Percentiles rank a stretch among this genome's conserved stretches.
Conservation (phyloP, 116 monocot genomes). For the Zostera marina region DNA sequence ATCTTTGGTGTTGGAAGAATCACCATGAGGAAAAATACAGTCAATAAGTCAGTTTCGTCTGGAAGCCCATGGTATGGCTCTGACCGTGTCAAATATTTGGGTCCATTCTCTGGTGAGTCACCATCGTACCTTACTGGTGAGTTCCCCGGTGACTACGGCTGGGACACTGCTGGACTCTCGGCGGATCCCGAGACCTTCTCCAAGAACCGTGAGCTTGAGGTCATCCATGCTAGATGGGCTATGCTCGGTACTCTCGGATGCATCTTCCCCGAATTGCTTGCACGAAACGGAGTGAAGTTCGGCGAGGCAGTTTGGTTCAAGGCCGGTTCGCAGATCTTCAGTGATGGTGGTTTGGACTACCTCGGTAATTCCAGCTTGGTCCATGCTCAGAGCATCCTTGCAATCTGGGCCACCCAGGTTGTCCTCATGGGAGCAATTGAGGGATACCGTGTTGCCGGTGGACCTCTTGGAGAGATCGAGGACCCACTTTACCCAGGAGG, state of each 20-base stretch:
- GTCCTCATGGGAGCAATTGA: slow-evolving; percentile 65
- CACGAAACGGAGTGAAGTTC: slow-evolving; percentile 62
- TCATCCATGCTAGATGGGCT: too few species aligned
- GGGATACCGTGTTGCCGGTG: slow-evolving; percentile 53
- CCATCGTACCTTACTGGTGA: too few species aligned
- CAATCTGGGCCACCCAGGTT: slow-evolving; percentile 54
- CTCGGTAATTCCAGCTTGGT: too few species aligned
- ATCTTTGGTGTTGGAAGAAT: slow-evolving; percentile 2
- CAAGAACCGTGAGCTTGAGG: too few species aligned
- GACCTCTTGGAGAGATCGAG: slow-evolving; percentile 41
- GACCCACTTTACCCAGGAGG: too few species aligned
- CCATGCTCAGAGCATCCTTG: slow-evolving; percentile 66
- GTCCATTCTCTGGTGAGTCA: slow-evolving; percentile 62
- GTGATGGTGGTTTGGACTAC: too few species aligned
- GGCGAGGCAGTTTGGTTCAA: slow-evolving; percentile 72
- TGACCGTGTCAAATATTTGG: slow-evolving; percentile 62
- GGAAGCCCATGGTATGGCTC: too few species aligned
- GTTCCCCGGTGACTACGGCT: slow-evolving; percentile 56
- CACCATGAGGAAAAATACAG: too few species aligned
- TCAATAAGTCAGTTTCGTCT: too few species aligned
- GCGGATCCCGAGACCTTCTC: slow-evolving; percentile 64
- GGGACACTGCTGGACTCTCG: slow-evolving; percentile 55
- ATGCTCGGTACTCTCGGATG: slow-evolving; percentile 49
- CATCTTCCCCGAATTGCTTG: slow-evolving; percentile 46
- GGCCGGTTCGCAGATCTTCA: slow-evolving; percentile 61